These are phyloP conservation scores for Leptographium flavum DNA, from an alignment of 2,329 filamentous ascomycete genomes.

Conservation along the genomic window DNA sequence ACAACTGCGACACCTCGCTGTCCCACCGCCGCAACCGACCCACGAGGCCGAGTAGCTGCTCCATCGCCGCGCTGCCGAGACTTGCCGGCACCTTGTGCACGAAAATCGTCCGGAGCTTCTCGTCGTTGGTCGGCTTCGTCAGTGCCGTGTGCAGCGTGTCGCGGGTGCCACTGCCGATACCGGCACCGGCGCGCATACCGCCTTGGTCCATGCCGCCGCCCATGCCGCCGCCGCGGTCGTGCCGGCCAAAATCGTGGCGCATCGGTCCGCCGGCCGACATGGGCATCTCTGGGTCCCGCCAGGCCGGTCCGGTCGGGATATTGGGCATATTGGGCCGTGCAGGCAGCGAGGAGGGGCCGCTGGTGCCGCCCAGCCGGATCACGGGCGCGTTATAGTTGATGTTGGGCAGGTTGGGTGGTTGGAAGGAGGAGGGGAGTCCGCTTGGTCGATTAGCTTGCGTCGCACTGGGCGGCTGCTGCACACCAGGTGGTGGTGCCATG, in stretches of 20 bases:
- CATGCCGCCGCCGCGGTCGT: constrained; percentile 44
- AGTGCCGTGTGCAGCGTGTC: constrained; percentile 59
- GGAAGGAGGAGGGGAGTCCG: constrained; percentile 70
- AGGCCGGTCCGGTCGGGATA: constrained; percentile 41
- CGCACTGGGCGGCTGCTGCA: constrained; percentile 54
- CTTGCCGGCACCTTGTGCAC: constrained; percentile 75
- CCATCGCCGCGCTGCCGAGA: constrained; percentile 61
- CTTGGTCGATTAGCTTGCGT: constrained; percentile 68
- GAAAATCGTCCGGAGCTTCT: constrained; percentile 84
- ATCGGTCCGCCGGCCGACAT: constrained; percentile 17
- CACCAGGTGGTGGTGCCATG: constrained; percentile 62
- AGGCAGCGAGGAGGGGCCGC: constrained; percentile 8
- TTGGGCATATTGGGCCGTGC: constrained; percentile 21
- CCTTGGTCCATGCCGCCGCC: constrained; percentile 46
- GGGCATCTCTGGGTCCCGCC: constrained; percentile 30
- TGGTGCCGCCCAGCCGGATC: constrained; percentile 71
- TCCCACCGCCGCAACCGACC: constrained; percentile 79
- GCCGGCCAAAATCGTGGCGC: constrained; percentile 4
- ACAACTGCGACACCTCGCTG: constrained; percentile 42
- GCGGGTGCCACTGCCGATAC: constrained; percentile 21
- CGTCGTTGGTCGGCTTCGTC: constrained; percentile 73
- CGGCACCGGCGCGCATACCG: constrained; percentile 37
- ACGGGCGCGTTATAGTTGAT: constrained; percentile 98
- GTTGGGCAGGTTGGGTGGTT: constrained; percentile 83
- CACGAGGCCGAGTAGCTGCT: constrained; percentile 62